phyloP scores from a whole-genome alignment of 768 basidiomycete genomes.

The Boletus patriciae region DNA sequence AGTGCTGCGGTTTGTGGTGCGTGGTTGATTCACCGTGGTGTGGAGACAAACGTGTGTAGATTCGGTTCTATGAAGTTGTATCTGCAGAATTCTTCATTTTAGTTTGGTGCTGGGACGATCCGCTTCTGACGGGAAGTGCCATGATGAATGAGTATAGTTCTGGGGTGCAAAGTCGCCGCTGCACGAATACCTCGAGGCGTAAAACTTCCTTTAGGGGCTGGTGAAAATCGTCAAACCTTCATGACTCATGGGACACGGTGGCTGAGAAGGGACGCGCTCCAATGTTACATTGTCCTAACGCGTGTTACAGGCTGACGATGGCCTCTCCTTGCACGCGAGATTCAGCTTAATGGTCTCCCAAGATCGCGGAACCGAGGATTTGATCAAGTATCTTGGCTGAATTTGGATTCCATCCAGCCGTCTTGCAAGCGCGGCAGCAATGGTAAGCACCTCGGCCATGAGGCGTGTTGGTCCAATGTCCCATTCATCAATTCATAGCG shows the following conservation, averaged over 20 bases:
- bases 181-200: slow-evolving; percentile 36
- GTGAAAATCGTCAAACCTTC: slow-evolving; percentile 19
- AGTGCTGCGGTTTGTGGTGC: slow-evolving; percentile 37
- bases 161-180: slow-evolving; percentile 30
- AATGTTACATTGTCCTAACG: slow-evolving; percentile 12
- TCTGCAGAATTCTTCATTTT: slow-evolving; percentile 9
- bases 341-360: slow-evolving; percentile 4
- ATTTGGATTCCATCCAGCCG: slow-evolving; percentile 13
- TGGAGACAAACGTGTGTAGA: slow-evolving; percentile 13
- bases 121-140: slow-evolving; percentile 26
- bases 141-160: slow-evolving; percentile 30
- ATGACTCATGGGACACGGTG: slow-evolving; percentile 19
- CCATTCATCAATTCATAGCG: too few relatives aligned
- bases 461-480: slow-evolving; percentile 25
- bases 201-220: slow-evolving; percentile 34
- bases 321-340: slow-evolving; percentile 21
- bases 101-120: slow-evolving; percentile 24
- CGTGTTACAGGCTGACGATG: slow-evolving; percentile 8
- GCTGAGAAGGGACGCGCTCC: slow-evolving; percentile 10
- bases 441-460: slow-evolving; percentile 22
- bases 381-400: slow-evolving; percentile 20
- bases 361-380: slow-evolving; percentile 30
- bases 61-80: slow-evolving; percentile 11
- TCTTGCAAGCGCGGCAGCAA: slow-evolving; percentile 14
- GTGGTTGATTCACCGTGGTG: slow-evolving; percentile 26